A percentile compares a stretch with the other conserved stretches of the same genome.
These are phyloP conservation scores for Stevia rebaudiana DNA, from an alignment of 140 eudicot genomes.

Conservation along the genomic window DNA sequence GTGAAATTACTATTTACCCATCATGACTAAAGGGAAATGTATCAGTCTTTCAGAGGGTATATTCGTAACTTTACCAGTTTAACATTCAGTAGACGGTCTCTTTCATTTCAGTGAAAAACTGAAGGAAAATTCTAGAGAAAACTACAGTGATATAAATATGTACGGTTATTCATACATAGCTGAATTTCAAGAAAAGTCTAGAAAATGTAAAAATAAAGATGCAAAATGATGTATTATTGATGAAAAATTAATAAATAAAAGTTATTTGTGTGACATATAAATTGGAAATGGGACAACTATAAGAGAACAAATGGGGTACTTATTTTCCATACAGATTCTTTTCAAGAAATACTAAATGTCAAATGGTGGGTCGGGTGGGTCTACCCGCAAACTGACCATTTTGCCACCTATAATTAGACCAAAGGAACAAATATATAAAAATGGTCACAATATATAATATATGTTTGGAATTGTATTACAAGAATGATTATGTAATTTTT, in stretches of 20 bases:
- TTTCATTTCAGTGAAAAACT: neutral
- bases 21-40: neutral
- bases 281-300: neutral
- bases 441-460: neutral
- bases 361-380: neutral
- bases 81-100: slow-evolving; percentile 9
- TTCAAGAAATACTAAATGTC: neutral
- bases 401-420: neutral
- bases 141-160: slow-evolving; percentile 8
- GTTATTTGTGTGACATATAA: neutral
- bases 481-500: neutral
- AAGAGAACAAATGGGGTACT: neutral
- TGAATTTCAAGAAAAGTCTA: neutral
- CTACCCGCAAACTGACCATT: neutral
- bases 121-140: neutral
- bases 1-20: too few relatives aligned
- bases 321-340: neutral
- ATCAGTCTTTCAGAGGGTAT: slow-evolving; percentile 4
- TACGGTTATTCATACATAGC: neutral
- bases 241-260: neutral
- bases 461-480: neutral
- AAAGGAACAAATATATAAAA: neutral
- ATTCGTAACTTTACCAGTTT: slow-evolving; percentile 13
- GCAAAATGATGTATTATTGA: neutral
- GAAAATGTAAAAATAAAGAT: neutral